Percentiles rank a stretch among this genome's conserved stretches.
Conservation (phyloP, 2,329 filamentous ascomycete species). For the Arthrobotrys megalospora region DNA sequence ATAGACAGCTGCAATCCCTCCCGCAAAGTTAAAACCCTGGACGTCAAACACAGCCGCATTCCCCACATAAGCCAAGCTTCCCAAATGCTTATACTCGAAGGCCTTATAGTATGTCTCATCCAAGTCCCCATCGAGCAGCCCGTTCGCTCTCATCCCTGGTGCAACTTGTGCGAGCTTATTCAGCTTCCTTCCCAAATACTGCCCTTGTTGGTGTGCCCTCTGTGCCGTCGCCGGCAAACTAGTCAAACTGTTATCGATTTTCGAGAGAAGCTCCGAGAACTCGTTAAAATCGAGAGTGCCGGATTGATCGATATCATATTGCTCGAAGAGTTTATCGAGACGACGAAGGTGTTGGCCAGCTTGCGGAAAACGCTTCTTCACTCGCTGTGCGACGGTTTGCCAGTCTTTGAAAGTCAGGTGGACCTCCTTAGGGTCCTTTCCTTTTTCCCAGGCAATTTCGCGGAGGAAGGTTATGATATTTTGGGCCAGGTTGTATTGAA, state of each 20-base stretch:
- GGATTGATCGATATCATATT: slow-evolving; percentile 93
- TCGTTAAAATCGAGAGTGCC: slow-evolving; percentile 96
- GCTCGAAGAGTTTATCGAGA: slow-evolving; percentile 88
- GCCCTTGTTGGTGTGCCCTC: slow-evolving; percentile 93
- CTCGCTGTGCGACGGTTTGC: slow-evolving; percentile 84
- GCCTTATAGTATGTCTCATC: slow-evolving; percentile 94
- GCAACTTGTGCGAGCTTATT: slow-evolving; percentile 87
- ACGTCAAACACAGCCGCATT: slow-evolving; percentile 94
- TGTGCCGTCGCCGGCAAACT: slow-evolving; percentile 95
- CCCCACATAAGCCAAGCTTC: slow-evolving; percentile 92
- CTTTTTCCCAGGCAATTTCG: slow-evolving; percentile 89
- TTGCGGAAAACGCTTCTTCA: slow-evolving; percentile 88
- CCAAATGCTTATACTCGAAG: slow-evolving; percentile 93
- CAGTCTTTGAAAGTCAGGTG: slow-evolving; percentile 90
- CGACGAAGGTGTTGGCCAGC: slow-evolving; percentile 87
- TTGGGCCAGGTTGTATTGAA: slow-evolving; percentile 96
- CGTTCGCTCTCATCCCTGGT: slow-evolving; percentile 82
- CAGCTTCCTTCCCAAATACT: slow-evolving; percentile 93
- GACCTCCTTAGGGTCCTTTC: slow-evolving; percentile 89
- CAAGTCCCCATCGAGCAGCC: slow-evolving; percentile 88
- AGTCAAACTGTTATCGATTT: slow-evolving; percentile 96
- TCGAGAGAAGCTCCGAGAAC: slow-evolving; percentile 85
- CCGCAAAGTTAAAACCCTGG: slow-evolving; percentile 78
- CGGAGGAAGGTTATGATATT: slow-evolving; percentile 92
- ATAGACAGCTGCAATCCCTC: slow-evolving; percentile 93